Conservation (phyloP, 768 basidiomycete species). For the Pisolithus orientalis region DNA sequence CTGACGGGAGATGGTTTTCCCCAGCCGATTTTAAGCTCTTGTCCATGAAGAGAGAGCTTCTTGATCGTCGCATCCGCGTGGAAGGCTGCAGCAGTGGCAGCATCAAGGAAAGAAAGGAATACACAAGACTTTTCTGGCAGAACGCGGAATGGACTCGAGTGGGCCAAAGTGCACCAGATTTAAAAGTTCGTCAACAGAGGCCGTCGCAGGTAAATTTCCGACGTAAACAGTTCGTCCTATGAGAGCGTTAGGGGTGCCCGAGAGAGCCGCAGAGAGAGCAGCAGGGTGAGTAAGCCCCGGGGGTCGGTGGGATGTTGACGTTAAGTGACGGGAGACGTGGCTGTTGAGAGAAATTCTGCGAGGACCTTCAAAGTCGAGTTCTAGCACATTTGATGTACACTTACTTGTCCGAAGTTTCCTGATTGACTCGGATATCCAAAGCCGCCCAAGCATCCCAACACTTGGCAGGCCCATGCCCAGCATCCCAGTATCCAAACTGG, state of each 20-base stretch:
- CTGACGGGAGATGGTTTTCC: slow-evolving; percentile 91
- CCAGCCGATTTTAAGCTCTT: slow-evolving; percentile 99
- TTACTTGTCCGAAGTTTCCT: slow-evolving; percentile 62
- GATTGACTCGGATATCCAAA: slow-evolving; percentile 72
- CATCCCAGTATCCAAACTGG: slow-evolving; percentile 62
- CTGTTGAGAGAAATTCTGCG: slow-evolving; percentile 40
- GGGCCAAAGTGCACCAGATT: slow-evolving; percentile 98
- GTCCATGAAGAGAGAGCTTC: slow-evolving; percentile 87
- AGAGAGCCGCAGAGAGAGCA: slow-evolving; percentile 68
- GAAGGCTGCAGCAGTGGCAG: slow-evolving; percentile 89
- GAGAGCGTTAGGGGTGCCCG: slow-evolving; percentile 43
- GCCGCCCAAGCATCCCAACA: slow-evolving; percentile 63
- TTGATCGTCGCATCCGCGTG: slow-evolving; percentile 95
- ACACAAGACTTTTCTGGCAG: slow-evolving; percentile 96
- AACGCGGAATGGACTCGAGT: slow-evolving; percentile 88
- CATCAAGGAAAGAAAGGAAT: slow-evolving; percentile 96
- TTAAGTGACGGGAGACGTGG: slow-evolving; percentile 57
- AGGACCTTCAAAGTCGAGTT: slow-evolving; percentile 4
- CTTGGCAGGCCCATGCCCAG: slow-evolving; percentile 74
- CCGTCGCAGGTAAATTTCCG: slow-evolving; percentile 91
- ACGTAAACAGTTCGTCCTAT: slow-evolving; percentile 93
- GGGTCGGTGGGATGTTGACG: slow-evolving; percentile 63
- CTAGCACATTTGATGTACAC: slow-evolving; percentile 4
- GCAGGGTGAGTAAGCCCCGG: slow-evolving; percentile 74
- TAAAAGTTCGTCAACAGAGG: slow-evolving; percentile 95